phyloP scores from a whole-genome alignment of 345 rosid genomes.

The Diplotaxis tenuifolia region DNA sequence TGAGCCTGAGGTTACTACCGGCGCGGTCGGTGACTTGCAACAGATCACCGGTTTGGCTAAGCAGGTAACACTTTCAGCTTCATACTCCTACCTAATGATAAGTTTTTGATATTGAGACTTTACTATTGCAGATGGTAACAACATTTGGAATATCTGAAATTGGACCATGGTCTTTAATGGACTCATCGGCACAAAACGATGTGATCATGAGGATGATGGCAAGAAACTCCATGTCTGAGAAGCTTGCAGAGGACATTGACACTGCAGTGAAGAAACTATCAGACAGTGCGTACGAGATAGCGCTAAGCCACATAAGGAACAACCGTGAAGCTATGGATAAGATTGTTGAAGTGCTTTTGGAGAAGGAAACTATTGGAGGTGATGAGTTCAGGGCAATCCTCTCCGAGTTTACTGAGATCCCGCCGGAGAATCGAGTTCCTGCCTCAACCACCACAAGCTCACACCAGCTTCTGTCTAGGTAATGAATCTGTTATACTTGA shows the following conservation, averaged over 20 bases:
- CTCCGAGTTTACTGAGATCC: slow-evolving; percentile 87
- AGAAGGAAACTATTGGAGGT: slow-evolving; percentile 86
- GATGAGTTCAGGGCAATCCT: slow-evolving; percentile 95
- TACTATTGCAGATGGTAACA: slow-evolving; percentile 77
- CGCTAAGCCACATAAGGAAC: slow-evolving; percentile 71
- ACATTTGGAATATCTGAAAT: slow-evolving; percentile 98
- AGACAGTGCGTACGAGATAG: slow-evolving; percentile 80
- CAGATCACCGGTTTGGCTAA: slow-evolving; percentile 94
- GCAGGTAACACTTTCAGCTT: slow-evolving; percentile 50
- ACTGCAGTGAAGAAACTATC: slow-evolving; percentile 72
- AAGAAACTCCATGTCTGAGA: slow-evolving; percentile 97
- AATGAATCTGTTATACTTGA: slow-evolving; percentile 31
- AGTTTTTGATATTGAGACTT: slow-evolving; percentile 15
- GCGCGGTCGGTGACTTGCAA: slow-evolving; percentile 96
- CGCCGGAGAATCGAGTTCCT: slow-evolving; percentile 70
- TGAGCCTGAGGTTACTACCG: slow-evolving; percentile 95
- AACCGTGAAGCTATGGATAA: slow-evolving; percentile 98
- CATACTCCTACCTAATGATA: neutral
- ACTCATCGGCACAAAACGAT: slow-evolving; percentile 75
- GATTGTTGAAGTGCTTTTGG: slow-evolving; percentile 85
- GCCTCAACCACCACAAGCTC: slow-evolving; percentile 44
- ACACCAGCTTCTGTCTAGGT: slow-evolving; percentile 44
- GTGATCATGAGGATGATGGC: slow-evolving; percentile 99
- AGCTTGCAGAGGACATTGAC: slow-evolving; percentile 93
- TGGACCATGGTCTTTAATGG: slow-evolving; percentile 99